Base-by-base conservation (phyloP, 352 stramenopile genomes). In the Phytopythium sindhum region DNA sequence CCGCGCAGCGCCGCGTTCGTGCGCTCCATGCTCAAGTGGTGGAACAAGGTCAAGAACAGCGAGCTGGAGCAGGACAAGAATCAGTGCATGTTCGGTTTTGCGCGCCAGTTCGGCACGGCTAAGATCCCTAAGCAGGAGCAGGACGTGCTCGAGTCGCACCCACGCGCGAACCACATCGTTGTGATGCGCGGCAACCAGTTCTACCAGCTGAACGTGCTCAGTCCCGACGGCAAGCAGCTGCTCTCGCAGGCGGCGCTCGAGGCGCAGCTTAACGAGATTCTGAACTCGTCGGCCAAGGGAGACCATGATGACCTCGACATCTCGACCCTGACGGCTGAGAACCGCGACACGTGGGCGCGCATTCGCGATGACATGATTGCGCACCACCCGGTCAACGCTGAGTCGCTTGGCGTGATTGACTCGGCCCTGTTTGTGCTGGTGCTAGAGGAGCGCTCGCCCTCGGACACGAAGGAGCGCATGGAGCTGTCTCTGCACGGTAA, bases 351-450 rank as follows among this genome's bases (percentile, higher is more conserved):
- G 21, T 97, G 91, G 90, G 90, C 91, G 15, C 67, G 87, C 31
- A 74, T 91, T 19, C 88, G 91, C 52, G 76, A 84, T 14, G 71
- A 90, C 6, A 57, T 97, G 39, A 76, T 95, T 28, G 65, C 70
- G 17, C 71, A 90, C 48, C 68, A 95, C 60, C 72, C 81, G 0
- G 72, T 84, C 48, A 97, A 96, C 65, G 78, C 68, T 33, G 75
- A 87, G 41, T 90, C 86, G 56, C 73, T 96, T 23, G 63, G 72
- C 19, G 68, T 78, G 29, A 95, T 98, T 50, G 92, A 98, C 70
- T 94, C 91, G 35, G 93, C 90, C 26, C 77, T 97, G 35, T 96
- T 97, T 59, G 81, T 95, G 58, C 67, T 98, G 11, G 86, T 95
- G 35, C 74, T 98, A 31, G 89, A 98, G 42, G 76, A 96, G 33